Base-by-base conservation (phyloP, 1,284 basidiomycete species). In the Veloboletus limbatus region DNA sequence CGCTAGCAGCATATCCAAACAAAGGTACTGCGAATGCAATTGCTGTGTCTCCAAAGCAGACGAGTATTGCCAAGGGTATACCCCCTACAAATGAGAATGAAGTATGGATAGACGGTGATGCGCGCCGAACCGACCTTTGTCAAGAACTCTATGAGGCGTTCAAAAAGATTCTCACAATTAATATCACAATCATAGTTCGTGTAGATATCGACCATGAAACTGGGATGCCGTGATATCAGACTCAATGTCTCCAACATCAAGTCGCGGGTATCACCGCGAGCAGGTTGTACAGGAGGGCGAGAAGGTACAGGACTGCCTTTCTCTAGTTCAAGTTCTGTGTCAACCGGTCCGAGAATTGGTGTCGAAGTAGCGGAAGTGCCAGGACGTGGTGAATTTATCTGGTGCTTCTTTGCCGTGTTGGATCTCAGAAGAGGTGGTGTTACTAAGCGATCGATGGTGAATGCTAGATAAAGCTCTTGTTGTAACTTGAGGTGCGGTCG, bases 131-230 rank as follows among this genome's bases (percentile, higher is more conserved):
- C 38, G 55, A 88, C 91, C 77, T 87, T 85, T 2, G 89, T 92
- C 52, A 97, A 71, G 68, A 98, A 98, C 17, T 86, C 85, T 47
- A 97, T 74, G n/a, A 98, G 69, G 8, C 90, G 76, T 64, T 98
- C 94, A 59, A 96, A 97, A 48, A 99, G 70, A 64, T 99, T 95
- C 71, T 98, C 95, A 67, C 91, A 95, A 61, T 98, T 95, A 53
- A 90, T 84, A 59, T 97, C 91, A 64, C 94, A 98, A 66, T 99
- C 97, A 67, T 97, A 99, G 67, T 99, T 99, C 48, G 85, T 78
- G 73, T 92, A 99, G 9, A 98, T 74, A 62, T 97, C 92, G 36
- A 97, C 92, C 86, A 97, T 92, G 69, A 96, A 95, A 59, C 86
- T 88, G 1, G 88, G 80, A 57, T 87, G 80, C 6, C 85, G 76